Conservation (phyloP, 371 early-diverging fungal species). For the Nosema muscidifuracis region DNA sequence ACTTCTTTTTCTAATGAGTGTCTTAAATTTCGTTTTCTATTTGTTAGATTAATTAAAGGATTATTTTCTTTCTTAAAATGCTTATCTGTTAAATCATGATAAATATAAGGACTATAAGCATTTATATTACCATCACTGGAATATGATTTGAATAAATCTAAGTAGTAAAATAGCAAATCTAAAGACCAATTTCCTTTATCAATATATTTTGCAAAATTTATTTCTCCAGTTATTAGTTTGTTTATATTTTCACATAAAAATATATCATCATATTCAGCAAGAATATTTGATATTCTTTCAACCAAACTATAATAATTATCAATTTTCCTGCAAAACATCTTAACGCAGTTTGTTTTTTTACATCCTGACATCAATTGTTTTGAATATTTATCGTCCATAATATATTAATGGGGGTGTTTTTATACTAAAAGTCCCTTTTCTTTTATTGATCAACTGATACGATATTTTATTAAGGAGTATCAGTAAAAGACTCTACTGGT, state of each 20-base stretch:
- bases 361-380: background rate
- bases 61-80: background rate
- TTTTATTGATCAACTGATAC: too few relatives aligned
- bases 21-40: too few relatives aligned
- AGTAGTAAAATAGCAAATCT: conserved; percentile 31
- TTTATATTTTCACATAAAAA: conserved; percentile 37
- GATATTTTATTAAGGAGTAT: background rate
- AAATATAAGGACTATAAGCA: background rate
- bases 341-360: conserved; percentile 21
- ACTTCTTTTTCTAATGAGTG: background rate
- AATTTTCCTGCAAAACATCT: conserved; percentile 25
- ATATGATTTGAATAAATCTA: background rate
- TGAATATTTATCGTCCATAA: background rate
- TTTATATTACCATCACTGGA: background rate
- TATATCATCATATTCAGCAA: conserved; percentile 23
- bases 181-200: conserved; percentile 6
- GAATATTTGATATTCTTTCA: conserved; percentile 1
- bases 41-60: background rate
- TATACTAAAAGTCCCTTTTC: background rate
- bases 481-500: background rate
- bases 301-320: background rate
- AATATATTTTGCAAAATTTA: background rate
- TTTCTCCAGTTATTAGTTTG: background rate
- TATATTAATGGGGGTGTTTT: background rate
- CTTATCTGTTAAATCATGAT: background rate